Percentiles rank a stretch among this genome's conserved stretches.
These are phyloP conservation scores for Trichoderma gamsii DNA, from an alignment of 495 filamentous ascomycete genomes.

Conservation along the genomic window DNA sequence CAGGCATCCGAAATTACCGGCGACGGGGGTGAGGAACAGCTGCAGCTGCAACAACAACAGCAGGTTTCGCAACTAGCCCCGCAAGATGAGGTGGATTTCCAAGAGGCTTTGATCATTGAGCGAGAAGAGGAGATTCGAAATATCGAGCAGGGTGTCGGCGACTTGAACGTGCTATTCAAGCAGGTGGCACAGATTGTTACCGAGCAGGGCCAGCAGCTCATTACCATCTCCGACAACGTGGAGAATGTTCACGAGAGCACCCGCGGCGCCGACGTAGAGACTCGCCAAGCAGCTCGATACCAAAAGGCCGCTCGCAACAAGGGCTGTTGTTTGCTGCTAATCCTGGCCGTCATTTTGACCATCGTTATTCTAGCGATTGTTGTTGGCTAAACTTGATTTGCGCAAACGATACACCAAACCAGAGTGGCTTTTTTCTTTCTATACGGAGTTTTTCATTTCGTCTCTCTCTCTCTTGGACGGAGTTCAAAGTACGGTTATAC, in stretches of 20 bases:
- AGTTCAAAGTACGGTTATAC: not conserved
- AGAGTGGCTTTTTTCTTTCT: not conserved
- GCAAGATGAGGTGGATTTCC: slow-evolving; percentile 96
- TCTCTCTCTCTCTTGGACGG: not conserved
- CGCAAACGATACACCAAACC: not conserved
- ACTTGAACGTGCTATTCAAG: slow-evolving; percentile 92
- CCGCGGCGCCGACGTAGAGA: slow-evolving; percentile 74
- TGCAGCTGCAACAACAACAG: slow-evolving; percentile 64
- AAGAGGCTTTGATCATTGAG: slow-evolving; percentile 90
- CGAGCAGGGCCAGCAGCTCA: slow-evolving; percentile 85
- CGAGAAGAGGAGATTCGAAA: slow-evolving; percentile 93
- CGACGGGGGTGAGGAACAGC: slow-evolving; percentile 38
- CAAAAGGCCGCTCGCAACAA: slow-evolving; percentile 91
- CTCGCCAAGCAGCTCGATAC: slow-evolving; percentile 75
- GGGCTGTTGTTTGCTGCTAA: slow-evolving; percentile 86
- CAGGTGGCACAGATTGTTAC: slow-evolving; percentile 94
- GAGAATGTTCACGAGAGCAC: slow-evolving; percentile 73
- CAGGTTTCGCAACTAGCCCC: slow-evolving; percentile 75
- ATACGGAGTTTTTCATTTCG: slow-evolving; percentile 8
- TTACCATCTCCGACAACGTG: slow-evolving; percentile 84
- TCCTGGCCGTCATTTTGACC: slow-evolving; percentile 78
- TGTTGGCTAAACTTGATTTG: slow-evolving; percentile 46
- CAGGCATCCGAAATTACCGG: slow-evolving; percentile 36
- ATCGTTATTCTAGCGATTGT: slow-evolving; percentile 83
- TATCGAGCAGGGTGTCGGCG: slow-evolving; percentile 91